Evolutionary conservation across 2,329 filamentous ascomycete species (phyloP), one percentile per base, ranked within the genome.

Genomic region (Cercospora sp.): DNA sequence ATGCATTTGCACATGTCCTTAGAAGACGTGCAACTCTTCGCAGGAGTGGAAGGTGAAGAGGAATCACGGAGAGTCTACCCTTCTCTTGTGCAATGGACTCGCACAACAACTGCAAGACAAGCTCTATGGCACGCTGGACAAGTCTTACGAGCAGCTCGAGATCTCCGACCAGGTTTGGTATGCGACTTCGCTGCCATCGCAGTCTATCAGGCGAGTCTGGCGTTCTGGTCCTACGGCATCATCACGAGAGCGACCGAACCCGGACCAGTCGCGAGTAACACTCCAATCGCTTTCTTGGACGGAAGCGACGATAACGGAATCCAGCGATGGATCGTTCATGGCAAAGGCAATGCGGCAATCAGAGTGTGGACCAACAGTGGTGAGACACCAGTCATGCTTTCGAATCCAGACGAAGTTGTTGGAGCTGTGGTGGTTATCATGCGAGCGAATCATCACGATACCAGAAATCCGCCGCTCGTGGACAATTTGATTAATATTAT

Each of bases 61-160:
- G 87, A 90, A 74, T 89, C 89, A 3, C 83, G 86, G 3, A 79
- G 84, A 6, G 83, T 88, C 13, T 89, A 88, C 69, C 84, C 87
- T 0, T 80, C 83, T 0, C 79, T 91, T 7, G 84, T 86, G 67
- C 82, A 86, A 28, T 91, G 89, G 89, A 83, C 83, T 0, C 81
- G 82, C 36, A 87, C 82, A 45, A 73, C 80, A 1, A 83, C 87
- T 23, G 85, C 87, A 7, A 83, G 88, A 30, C 85, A 86, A 68
- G 86, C 89, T 9, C 75, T 91, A 0, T 91, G 87, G 85, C 88
- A 90, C 71, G 90, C 90, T 1, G 89, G 88, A 0, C 90, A 91
- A 76, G 83, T 90, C 1, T 76, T 92, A 5, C 84, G 87, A 7
- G 84, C 86, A 48, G 89, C 88, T 1, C 86, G 87, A 53, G 74